phyloP scores from a whole-genome alignment of 257 asterid genomes.

The Plectranthus barbatus region DNA sequence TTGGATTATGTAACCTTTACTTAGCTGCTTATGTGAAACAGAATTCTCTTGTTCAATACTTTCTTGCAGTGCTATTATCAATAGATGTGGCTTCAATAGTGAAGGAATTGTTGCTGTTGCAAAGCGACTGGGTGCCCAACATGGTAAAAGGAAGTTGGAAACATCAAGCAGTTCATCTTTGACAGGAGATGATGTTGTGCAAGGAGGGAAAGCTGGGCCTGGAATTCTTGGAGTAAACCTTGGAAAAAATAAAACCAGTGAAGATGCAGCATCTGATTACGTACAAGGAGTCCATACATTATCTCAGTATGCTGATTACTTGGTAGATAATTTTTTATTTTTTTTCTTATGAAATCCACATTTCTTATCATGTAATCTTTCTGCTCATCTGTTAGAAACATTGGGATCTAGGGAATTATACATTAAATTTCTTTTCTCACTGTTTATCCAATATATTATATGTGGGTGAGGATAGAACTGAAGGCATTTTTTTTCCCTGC shows the following conservation, averaged over 20 bases:
- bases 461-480: neutral
- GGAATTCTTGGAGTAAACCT: constrained; percentile 98
- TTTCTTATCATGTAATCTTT: neutral
- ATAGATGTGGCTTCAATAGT: constrained; percentile 96
- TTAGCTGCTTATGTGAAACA: neutral
- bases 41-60: neutral
- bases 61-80: constrained; percentile 78
- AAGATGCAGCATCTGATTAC: constrained; percentile 93
- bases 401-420: too few species aligned
- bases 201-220: constrained; percentile 98
- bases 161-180: constrained; percentile 66
- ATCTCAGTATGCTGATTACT: constrained; percentile 96
- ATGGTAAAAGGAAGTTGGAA: constrained; percentile 93
- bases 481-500: neutral
- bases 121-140: constrained; percentile 91
- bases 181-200: constrained; percentile 60
- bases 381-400: neutral
- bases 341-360: neutral
- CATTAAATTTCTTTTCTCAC: neutral
- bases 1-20: constrained; percentile 6
- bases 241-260: constrained; percentile 94
- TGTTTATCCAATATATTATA: neutral
- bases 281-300: constrained; percentile 99
- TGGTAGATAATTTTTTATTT: constrained; percentile 46
- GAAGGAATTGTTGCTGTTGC: constrained; percentile 99